Conservation (phyloP, 225 moss, liverwort and hornwort genomes). For the Neckera pumila region DNA sequence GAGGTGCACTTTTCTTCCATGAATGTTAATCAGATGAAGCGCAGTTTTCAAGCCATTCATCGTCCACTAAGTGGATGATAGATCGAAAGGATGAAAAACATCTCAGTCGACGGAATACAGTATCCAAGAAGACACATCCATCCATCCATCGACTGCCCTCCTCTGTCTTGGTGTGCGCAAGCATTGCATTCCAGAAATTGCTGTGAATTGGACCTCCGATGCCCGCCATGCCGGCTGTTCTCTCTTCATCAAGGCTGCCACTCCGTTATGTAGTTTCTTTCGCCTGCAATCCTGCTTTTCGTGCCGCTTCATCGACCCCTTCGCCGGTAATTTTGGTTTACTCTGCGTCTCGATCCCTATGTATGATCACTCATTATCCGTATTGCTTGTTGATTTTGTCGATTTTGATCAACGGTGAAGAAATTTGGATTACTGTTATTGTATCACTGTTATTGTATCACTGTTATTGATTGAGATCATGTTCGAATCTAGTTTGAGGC, state of each 20-base stretch:
- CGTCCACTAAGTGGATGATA: neutral
- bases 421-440: neutral
- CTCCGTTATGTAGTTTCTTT: neutral
- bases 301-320: neutral
- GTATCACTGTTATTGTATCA: neutral
- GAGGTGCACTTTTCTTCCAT: neutral
- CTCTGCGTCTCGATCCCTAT: neutral
- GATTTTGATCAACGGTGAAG: neutral
- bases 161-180: neutral
- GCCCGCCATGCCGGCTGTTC: conserved; percentile 11
- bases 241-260: conserved; percentile 4
- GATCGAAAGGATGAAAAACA: neutral
- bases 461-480: neutral
- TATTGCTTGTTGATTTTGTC: neutral
- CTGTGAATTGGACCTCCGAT: neutral
- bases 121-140: neutral
- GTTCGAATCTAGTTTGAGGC: neutral
- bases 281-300: neutral
- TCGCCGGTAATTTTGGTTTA: neutral
- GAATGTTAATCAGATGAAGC: neutral
- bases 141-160: neutral
- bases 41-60: neutral
- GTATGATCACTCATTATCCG: neutral
- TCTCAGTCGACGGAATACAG: neutral
- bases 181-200: neutral